A percentile compares a stretch with the other conserved stretches of the same genome.
Evolutionary conservation across 139 green algal genomes (phyloP).

Genomic region (Yamagishiella unicocca): DNA sequence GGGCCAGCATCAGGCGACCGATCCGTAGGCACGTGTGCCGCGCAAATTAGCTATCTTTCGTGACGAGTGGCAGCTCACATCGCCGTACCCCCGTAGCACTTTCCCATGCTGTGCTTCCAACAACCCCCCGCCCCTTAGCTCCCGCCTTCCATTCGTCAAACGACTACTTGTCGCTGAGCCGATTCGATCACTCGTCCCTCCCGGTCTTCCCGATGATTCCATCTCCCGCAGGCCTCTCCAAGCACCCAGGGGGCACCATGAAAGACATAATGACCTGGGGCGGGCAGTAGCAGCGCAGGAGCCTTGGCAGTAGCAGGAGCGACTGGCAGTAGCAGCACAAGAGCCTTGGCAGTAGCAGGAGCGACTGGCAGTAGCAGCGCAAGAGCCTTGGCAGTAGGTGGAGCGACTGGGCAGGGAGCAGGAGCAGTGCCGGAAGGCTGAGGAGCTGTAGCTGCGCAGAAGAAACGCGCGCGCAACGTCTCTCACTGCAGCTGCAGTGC

Average conservation of each 20-base stretch:
- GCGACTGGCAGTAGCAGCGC: background rate
- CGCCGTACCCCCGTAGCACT: no score
- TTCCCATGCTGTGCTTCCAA: background rate
- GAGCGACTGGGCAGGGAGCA: no score
- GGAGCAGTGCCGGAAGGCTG: background rate
- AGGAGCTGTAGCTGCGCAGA: background rate
- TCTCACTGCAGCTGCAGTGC: no score
- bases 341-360: background rate
- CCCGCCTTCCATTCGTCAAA: background rate
- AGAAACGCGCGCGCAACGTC: no score
- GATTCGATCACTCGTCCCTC: no score
- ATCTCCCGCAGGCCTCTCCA: background rate
- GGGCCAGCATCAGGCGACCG: no score
- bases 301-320: background rate
- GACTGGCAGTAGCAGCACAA: background rate
- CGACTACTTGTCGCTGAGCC: no score
- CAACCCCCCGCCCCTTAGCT: background rate
- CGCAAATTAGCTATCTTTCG: no score
- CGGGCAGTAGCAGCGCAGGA: background rate
- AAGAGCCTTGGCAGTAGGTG: no score
- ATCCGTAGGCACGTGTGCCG: no score
- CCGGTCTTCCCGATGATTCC: no score
- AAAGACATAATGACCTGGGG: constrained; percentile 22
- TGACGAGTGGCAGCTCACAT: no score
- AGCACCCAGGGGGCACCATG: constrained; percentile 17